Percentiles rank a stretch among this genome's conserved stretches.
Conservation (phyloP, 331 rosid species). For the Cydonia oblonga region DNA sequence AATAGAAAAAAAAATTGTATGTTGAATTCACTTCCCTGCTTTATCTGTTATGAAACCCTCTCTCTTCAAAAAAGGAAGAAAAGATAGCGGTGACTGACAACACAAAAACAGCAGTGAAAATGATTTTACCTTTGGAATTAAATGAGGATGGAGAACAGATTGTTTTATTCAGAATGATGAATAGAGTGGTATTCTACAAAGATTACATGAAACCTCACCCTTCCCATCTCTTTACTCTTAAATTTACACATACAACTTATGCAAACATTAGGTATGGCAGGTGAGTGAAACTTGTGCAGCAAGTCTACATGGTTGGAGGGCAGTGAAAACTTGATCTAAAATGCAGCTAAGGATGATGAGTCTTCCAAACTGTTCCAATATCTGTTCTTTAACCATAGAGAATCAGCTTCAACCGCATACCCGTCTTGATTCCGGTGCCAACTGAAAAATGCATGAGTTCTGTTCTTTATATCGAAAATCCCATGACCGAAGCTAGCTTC, state of each 20-base stretch:
- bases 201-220: background rate
- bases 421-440: constrained; percentile 71
- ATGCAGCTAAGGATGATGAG: constrained; percentile 9
- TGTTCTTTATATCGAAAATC: constrained; percentile 52
- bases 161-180: background rate
- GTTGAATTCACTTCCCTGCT: background rate
- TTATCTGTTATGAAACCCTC: background rate
- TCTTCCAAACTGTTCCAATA: constrained; percentile 23
- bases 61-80: background rate
- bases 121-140: background rate
- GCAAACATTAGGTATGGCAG: background rate
- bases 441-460: constrained; percentile 43
- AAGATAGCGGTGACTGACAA: background rate
- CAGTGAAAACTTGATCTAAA: constrained; percentile 1
- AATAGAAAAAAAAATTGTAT: background rate
- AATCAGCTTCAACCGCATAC: constrained; percentile 53
- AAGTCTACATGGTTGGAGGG: background rate
- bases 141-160: background rate
- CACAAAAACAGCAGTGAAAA: background rate
- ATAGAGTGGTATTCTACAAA: background rate
- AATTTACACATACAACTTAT: background rate
- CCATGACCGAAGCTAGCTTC: constrained; percentile 79
- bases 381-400: constrained; percentile 47
- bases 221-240: background rate
- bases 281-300: background rate